phyloP scores from a whole-genome alignment of 768 basidiomycete species.

The Russula vinacea region DNA sequence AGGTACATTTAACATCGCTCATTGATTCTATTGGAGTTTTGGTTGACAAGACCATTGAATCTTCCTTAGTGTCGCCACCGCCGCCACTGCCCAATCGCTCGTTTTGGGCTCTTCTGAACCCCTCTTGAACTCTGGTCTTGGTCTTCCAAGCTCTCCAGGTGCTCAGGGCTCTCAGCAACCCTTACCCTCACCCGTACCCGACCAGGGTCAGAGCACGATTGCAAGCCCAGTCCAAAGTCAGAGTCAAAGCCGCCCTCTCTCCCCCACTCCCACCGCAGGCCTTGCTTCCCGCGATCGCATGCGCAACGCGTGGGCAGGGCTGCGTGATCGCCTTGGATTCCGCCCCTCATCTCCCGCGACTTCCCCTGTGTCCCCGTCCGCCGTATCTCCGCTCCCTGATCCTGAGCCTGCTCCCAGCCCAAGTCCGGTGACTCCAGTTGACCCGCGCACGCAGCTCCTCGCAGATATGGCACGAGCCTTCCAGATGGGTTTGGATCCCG shows the following conservation, averaged over 20 bases:
- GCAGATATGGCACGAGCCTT: slow-evolving; percentile 81
- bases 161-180: slow-evolving; percentile 27
- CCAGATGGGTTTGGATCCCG: slow-evolving; percentile 56
- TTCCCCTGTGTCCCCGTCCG: neutral
- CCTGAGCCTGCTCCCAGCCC: slow-evolving; percentile 11
- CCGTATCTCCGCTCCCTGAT: slow-evolving; percentile 4
- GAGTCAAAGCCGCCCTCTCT: slow-evolving; percentile 37
- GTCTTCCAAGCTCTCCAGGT: slow-evolving; percentile 35
- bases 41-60: neutral
- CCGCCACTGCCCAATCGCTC: slow-evolving; percentile 84
- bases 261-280: slow-evolving; percentile 44
- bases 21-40: slow-evolving; percentile 2
- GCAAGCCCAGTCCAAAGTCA: neutral
- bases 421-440: slow-evolving; percentile 31
- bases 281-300: slow-evolving; percentile 43
- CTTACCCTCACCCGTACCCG: neutral
- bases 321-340: slow-evolving; percentile 65
- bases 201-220: neutral
- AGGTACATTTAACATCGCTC: slow-evolving; percentile 48
- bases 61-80: slow-evolving; percentile 70
- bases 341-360: slow-evolving; percentile 12
- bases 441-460: slow-evolving; percentile 64
- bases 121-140: slow-evolving; percentile 56
- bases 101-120: slow-evolving; percentile 69
- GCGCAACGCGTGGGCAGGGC: slow-evolving; percentile 63